Evolutionary conservation across 2,329 filamentous ascomycete species (phyloP).

Genomic region (Cordyceps farinosa): DNA sequence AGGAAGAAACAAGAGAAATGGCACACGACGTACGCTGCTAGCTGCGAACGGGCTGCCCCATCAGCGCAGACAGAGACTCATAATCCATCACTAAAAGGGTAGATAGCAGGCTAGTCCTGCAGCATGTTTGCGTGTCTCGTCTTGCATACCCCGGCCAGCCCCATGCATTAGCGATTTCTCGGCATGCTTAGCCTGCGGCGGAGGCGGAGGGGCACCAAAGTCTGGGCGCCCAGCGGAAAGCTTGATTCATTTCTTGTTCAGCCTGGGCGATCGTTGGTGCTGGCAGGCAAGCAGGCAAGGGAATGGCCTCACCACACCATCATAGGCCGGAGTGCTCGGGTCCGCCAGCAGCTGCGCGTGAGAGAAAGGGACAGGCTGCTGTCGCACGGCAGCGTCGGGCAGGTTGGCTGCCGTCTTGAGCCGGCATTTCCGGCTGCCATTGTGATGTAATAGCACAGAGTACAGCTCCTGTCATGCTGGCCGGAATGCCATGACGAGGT

Average conservation of each 20-base stretch:
- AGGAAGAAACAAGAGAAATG: conserved; percentile 11
- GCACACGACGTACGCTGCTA: not conserved
- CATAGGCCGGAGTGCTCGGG: not conserved
- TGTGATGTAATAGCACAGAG: not conserved
- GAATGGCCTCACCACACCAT: not conserved
- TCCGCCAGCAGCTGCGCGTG: not conserved
- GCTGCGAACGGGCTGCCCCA: not conserved
- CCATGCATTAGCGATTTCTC: conserved; percentile 18
- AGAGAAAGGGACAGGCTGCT: not conserved
- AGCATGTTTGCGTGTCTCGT: not conserved
- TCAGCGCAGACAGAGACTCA: not conserved
- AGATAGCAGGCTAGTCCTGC: not conserved
- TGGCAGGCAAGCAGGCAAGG: not conserved
- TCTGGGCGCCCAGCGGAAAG: conserved; percentile 22
- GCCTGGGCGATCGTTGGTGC: conserved; percentile 12
- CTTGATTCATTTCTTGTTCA: conserved; percentile 20
- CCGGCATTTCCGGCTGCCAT: not conserved
- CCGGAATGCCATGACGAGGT: not conserved
- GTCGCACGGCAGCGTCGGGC: not conserved
- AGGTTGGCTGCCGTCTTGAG: not conserved
- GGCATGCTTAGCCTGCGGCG: conserved; percentile 15
- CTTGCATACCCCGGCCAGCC: conserved; percentile 12
- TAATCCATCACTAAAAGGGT: not conserved
- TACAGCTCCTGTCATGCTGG: not conserved
- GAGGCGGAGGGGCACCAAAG: conserved; percentile 18